Evolutionary conservation across 495 filamentous ascomycete species (phyloP), one percentile per base, ranked within the genome.

Genomic region (Oidiodendron maius): DNA sequence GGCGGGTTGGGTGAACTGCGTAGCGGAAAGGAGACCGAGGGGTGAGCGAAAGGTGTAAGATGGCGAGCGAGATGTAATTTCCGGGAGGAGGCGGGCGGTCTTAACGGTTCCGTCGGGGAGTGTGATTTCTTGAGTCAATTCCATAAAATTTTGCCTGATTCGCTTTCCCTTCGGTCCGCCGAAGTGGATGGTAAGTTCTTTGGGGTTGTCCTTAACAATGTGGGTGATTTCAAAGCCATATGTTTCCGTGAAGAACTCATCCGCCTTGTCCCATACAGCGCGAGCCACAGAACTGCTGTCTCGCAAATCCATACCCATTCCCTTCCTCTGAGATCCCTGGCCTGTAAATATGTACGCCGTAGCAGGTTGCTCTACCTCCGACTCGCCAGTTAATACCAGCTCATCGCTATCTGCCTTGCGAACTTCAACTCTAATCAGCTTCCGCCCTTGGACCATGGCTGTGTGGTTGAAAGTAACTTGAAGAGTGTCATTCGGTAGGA

Each of bases 301-400:
- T 44, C 71, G 70, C 10, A 70, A 44, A 11, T 63, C 61, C 68
- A 71, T 70, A 1, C 70, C 70, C 70, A 74, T 74, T 6, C 54
- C 56, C 21, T 49, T 53, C 35, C 58, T 52, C 44, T 74, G 70
- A 28, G 61, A 66, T 2, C 70, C 70, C 43, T 74, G 70, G 3
- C 70, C 70, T 3, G 66, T 69, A 40, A 74, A 74, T 12, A 74
- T 23, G 51, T 71, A 71, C 3, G 64, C 68, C 2, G 70, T 68
- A 3, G 21, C 37, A 4, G 55, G 50, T 34, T 67, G 65, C n/a
- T 68, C 62, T 3, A 71, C 46, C 32, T 64, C 61, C 1, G 68
- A 67, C 37, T 69, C 59, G 0, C 47, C 70, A 3, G 49, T 39
- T 3, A 71, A 49, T 1, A 71, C 68, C 24, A 24, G 57, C 28